Evolutionary conservation across 2,329 filamentous ascomycete species (phyloP), one percentile per base, ranked within the genome.

Genomic region (Epichloe sibirici): DNA sequence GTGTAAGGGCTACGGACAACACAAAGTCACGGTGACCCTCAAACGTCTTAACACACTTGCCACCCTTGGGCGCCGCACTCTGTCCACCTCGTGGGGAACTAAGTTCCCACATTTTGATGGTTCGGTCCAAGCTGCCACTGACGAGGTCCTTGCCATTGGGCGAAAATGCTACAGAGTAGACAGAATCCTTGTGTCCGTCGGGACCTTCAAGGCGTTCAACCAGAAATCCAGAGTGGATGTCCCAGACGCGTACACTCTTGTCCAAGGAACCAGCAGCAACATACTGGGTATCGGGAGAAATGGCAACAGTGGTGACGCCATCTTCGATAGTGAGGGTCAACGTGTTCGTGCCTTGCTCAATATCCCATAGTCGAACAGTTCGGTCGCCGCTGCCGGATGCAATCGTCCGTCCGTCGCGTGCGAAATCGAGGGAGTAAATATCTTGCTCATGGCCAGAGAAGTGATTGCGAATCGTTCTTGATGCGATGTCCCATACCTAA

Each of bases 71-170:
- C 35, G 78, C 81, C 45, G 80, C 77, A 64, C 79, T 81, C 46
- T 81, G 77, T 54, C 83, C 78, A 62, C 83, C 79, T 59, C 86
- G 80, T 45, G 85, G 81, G 23, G 86, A 80, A 52, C 80, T 84
- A 49, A 98, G 78, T 74, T 96, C 90, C 90, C 93, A 98, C 86
- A 97, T 95, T 76, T 96, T 95, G 76, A 97, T 97, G 0, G 91
- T 97, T 77, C 95, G 95, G 68, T 98, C 93, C 61, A 97, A 74
- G 77, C 87, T 94, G 57, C 93, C 93, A 62, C 87, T 94, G 64
- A 97, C 91, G 42, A 98, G 83, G 59, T 95, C 88, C 62, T 90
- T 87, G 56, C 91, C 91, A 61, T 87, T 91, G 31, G 93, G 93
- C 13, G 90, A 90, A 69, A 98, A 98, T 0, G 93, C 91, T 23